phyloP scores from a whole-genome alignment of 2,329 filamentous ascomycete species.

The Huntiella omanensis region DNA sequence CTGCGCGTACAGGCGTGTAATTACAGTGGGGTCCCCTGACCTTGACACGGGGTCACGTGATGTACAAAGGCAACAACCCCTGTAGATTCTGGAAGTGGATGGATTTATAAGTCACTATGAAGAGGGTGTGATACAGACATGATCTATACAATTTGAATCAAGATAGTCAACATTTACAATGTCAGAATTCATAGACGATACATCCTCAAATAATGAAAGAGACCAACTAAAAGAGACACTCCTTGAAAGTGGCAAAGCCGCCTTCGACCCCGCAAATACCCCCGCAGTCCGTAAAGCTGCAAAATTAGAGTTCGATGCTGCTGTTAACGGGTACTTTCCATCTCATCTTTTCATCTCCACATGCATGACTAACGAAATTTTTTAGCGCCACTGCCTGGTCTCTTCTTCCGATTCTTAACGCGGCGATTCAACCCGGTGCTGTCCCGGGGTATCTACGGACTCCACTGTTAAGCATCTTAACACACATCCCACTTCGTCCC shows the following conservation, averaged over 20 bases:
- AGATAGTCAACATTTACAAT: background rate
- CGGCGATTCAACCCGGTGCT: conserved; percentile 40
- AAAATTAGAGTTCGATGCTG: conserved; percentile 23
- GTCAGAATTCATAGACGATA: conserved; percentile 18
- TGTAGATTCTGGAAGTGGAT: background rate
- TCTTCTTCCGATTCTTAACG: conserved; percentile 42
- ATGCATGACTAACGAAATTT: conserved; percentile 7
- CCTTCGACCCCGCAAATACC: conserved; percentile 27
- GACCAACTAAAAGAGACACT: conserved; percentile 7
- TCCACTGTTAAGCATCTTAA: conserved; percentile 37
- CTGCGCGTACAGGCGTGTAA: too few species aligned
- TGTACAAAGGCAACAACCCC: background rate
- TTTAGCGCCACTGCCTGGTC: conserved; percentile 24
- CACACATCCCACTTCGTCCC: conserved; percentile 38
- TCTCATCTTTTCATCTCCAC: background rate
- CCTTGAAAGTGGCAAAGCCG: conserved; percentile 25
- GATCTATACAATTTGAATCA: background rate
- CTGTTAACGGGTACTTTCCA: conserved; percentile 27
- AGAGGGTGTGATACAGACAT: too few species aligned
- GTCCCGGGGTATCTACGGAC: conserved; percentile 41
- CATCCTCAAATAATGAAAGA: conserved; percentile 12
- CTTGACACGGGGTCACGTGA: background rate
- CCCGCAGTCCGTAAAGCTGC: conserved; percentile 19
- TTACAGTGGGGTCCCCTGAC: background rate
- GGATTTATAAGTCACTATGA: conserved; percentile 3